Percentiles rank a stretch among this genome's conserved stretches.
phyloP scores from a whole-genome alignment of 2,329 filamentous ascomycete genomes.

The Pestalotiopsis sp. region DNA sequence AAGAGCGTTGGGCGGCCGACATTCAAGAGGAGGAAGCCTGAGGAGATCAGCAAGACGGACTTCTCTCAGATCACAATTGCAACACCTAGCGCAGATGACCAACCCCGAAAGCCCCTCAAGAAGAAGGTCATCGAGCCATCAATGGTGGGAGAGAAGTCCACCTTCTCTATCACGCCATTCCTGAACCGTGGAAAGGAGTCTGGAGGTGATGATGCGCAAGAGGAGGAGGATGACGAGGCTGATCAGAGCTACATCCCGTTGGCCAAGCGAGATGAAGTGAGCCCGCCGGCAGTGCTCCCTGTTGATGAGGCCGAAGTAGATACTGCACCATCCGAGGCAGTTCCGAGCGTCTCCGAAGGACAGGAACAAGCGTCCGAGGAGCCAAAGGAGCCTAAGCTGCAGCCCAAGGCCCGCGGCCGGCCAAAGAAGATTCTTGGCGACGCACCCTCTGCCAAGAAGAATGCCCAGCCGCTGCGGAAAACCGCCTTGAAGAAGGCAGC shows the following conservation, averaged over 20 bases:
- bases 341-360: slow-evolving; percentile 19
- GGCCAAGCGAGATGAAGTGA: slow-evolving; percentile 15
- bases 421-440: slow-evolving; percentile 51
- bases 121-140: slow-evolving; percentile 60
- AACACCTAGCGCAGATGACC: slow-evolving; percentile 39
- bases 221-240: slow-evolving; percentile 28
- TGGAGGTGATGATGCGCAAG: slow-evolving; percentile 43
- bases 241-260: slow-evolving; percentile 26
- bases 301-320: slow-evolving; percentile 17
- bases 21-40: slow-evolving; percentile 47
- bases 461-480: slow-evolving; percentile 39
- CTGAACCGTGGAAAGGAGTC: slow-evolving; percentile 71
- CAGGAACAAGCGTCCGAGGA: slow-evolving; percentile 13
- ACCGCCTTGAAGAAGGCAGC: slow-evolving; percentile 32
- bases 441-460: slow-evolving; percentile 47
- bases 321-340: slow-evolving; percentile 16
- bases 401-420: slow-evolving; percentile 45
- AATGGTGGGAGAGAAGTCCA: slow-evolving; percentile 80
- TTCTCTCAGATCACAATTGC: slow-evolving; percentile 47
- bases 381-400: slow-evolving; percentile 27
- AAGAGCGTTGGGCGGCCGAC: slow-evolving; percentile 36
- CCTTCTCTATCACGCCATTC: slow-evolving; percentile 93
- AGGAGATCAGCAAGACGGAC: slow-evolving; percentile 48
- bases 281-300: slow-evolving; percentile 11
- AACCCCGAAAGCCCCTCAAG: slow-evolving; percentile 45